Evolutionary conservation across 257 asterid species (phyloP).

Genomic region (Orobanche coerulescens): DNA sequence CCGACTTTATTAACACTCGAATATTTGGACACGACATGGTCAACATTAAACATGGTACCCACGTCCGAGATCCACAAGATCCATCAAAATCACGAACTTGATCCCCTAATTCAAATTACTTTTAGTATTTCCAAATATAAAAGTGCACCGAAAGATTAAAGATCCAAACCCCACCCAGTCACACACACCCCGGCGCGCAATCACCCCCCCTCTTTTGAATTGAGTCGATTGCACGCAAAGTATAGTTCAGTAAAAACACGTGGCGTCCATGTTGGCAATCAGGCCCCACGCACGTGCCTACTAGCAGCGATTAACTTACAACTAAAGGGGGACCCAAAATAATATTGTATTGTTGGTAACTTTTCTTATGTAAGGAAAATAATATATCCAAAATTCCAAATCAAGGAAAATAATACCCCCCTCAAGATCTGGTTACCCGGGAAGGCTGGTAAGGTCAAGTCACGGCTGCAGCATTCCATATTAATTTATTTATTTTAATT

Average conservation of each 20-base stretch:
- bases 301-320: background rate
- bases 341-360: background rate
- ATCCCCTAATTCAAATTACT: background rate
- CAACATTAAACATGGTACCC: no score
- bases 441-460: background rate
- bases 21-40: no score
- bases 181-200: no score
- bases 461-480: background rate
- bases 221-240: constrained; percentile 5
- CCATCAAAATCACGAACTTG: background rate
- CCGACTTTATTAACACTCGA: no score
- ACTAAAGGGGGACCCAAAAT: background rate
- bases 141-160: background rate
- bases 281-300: background rate
- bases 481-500: background rate
- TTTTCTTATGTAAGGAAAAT: background rate
- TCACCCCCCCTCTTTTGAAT: background rate
- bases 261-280: background rate
- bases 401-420: background rate
- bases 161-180: no score
- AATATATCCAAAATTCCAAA: no score
- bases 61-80: no score
- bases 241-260: background rate
- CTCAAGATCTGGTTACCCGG: no score
- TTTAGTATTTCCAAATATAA: background rate